A percentile compares a stretch with the other conserved stretches of the same genome.
phyloP scores from a whole-genome alignment of 805 yeast genomes.

The Barnettozyma pratensis region DNA sequence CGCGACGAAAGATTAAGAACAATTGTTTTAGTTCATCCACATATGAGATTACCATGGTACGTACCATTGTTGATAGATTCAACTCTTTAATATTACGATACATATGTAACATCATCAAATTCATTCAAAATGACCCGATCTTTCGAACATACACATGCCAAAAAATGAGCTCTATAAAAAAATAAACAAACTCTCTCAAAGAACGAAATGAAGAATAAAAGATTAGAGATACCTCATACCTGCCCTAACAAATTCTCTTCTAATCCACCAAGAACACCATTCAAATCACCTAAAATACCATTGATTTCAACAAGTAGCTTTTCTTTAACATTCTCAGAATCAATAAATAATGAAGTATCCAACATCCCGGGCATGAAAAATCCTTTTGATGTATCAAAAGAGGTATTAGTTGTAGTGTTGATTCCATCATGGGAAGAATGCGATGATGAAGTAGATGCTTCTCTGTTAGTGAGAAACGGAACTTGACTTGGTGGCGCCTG shows the following conservation, averaged over 20 bases:
- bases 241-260: conserved; percentile 24
- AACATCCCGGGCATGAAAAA: conserved; percentile 8
- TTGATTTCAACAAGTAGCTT: conserved; percentile 24
- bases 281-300: conserved; percentile 17
- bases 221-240: neutral
- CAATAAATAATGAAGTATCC: conserved; percentile 20
- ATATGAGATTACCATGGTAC: too few species aligned
- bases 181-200: neutral
- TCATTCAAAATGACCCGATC: too few species aligned
- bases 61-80: too few species aligned
- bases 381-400: neutral
- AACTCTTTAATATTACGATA: too few species aligned
- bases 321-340: conserved; percentile 19
- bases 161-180: neutral
- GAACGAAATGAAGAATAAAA: neutral
- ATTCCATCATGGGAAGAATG: conserved; percentile 11
- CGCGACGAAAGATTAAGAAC: neutral
- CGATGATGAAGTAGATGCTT: conserved; percentile 9
- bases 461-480: conserved; percentile 2
- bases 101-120: too few species aligned
- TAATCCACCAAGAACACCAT: conserved; percentile 24
- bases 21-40: too few species aligned
- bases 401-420: neutral
- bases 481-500: conserved; percentile 7
- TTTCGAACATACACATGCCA: too few species aligned